These are phyloP conservation scores for Fusarium tuaranense DNA, from an alignment of 2,329 filamentous ascomycete genomes.

Conservation along the genomic window DNA sequence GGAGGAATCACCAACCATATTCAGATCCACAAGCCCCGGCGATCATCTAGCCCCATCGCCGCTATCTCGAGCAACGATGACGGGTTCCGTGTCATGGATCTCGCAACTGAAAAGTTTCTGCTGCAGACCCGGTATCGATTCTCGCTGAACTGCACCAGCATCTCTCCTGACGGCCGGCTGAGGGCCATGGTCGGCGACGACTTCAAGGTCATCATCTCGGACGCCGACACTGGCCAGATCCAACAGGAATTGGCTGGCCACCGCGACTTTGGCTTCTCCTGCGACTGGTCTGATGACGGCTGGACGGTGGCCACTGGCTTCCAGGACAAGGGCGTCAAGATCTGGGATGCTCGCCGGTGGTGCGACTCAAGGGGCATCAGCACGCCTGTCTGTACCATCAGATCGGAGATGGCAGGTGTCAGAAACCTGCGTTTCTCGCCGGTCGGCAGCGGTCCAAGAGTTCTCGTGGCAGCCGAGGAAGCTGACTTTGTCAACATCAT, in stretches of 20 bases:
- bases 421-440: slow-evolving; percentile 80
- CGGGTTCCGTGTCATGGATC: slow-evolving; percentile 68
- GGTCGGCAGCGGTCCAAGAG: slow-evolving; percentile 72
- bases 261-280: slow-evolving; percentile 79
- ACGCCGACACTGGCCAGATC: slow-evolving; percentile 73
- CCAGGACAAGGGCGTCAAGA: slow-evolving; percentile 78
- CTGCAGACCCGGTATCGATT: slow-evolving; percentile 65
- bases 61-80: slow-evolving; percentile 74
- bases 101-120: slow-evolving; percentile 69
- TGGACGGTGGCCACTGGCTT: slow-evolving; percentile 81
- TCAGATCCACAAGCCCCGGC: slow-evolving; percentile 66
- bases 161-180: slow-evolving; percentile 78
- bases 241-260: slow-evolving; percentile 72
- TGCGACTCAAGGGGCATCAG: slow-evolving; percentile 61
- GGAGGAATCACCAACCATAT: slow-evolving; percentile 76
- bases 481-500: slow-evolving; percentile 80
- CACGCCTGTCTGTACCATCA: slow-evolving; percentile 65
- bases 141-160: slow-evolving; percentile 78
- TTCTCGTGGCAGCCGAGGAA: slow-evolving; percentile 80
- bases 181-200: slow-evolving; percentile 80
- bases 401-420: slow-evolving; percentile 75
- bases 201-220: slow-evolving; percentile 72
- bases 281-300: slow-evolving; percentile 83
- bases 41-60: slow-evolving; percentile 63
- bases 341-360: slow-evolving; percentile 83